phyloP scores from a whole-genome alignment of 306 rosid genomes.

The Dalbergia cochinchinensis region DNA sequence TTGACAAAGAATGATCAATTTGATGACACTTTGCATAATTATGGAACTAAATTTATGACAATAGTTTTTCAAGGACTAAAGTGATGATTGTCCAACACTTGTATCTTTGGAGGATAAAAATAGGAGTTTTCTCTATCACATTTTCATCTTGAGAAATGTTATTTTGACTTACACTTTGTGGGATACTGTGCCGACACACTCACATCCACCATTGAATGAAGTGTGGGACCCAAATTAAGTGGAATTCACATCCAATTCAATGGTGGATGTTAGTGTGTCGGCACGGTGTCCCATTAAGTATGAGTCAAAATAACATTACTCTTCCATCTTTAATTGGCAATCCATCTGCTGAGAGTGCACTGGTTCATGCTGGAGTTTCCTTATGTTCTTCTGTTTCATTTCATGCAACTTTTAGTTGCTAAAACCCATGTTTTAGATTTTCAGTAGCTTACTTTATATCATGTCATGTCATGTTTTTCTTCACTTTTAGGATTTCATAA shows the following conservation, averaged over 20 bases:
- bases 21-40: too few species aligned
- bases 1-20: not conserved
- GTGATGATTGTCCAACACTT: not conserved
- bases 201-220: too few species aligned
- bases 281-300: too few species aligned
- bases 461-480: constrained; percentile 37
- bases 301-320: too few species aligned
- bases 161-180: too few species aligned
- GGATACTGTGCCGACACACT: too few species aligned
- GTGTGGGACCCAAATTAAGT: too few species aligned
- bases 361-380: not conserved
- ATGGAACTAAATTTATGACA: too few species aligned
- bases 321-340: not conserved
- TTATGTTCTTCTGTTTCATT: constrained; percentile 32
- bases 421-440: not conserved
- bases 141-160: not conserved
- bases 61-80: not conserved
- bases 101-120: not conserved
- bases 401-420: constrained; percentile 20
- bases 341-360: constrained; percentile 13
- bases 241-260: too few species aligned
- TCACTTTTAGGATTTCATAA: constrained; percentile 76
- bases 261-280: too few species aligned
- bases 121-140: not conserved
- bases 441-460: constrained; percentile 4